A percentile compares a stretch with the other conserved stretches of the same genome.
Conservation (phyloP, 495 filamentous ascomycete genomes). For the Podospora australis region DNA sequence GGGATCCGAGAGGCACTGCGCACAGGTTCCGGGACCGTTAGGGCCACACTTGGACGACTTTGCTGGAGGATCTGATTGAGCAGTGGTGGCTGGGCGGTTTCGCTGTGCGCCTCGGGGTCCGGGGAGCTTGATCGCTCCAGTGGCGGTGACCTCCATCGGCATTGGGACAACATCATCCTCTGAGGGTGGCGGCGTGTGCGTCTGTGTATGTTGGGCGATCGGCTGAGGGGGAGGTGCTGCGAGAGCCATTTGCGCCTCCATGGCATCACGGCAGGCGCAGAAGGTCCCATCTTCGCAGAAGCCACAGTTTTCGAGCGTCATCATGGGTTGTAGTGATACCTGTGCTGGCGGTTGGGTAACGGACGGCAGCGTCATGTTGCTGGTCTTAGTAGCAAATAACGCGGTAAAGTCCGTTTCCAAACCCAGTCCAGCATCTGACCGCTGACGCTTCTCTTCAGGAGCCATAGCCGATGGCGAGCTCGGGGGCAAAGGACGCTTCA, state of each 20-base stretch:
- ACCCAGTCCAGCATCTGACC: constrained; percentile 22
- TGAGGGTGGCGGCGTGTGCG: constrained; percentile 61
- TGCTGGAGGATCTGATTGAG: not conserved
- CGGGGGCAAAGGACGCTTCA: constrained; percentile 37
- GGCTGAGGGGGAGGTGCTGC: constrained; percentile 11
- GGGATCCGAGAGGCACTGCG: constrained; percentile 71
- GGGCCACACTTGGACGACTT: constrained; percentile 48
- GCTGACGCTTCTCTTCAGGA: constrained; percentile 49
- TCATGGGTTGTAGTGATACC: constrained; percentile 22
- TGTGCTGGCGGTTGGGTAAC: constrained; percentile 14
- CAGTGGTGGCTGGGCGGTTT: constrained; percentile 1
- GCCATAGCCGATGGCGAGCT: constrained; percentile 38
- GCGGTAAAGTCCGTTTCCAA: constrained; percentile 70
- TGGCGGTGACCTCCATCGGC: constrained; percentile 44
- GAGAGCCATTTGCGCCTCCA: constrained; percentile 36
- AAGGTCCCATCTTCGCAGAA: constrained; percentile 81
- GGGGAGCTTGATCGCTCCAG: constrained; percentile 44
- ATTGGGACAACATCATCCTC: constrained; percentile 52
- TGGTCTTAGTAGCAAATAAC: constrained; percentile 45
- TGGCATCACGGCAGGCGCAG: constrained; percentile 74
- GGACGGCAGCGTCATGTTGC: constrained; percentile 1
- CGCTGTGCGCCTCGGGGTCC: constrained; percentile 20
- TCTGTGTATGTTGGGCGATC: constrained; percentile 46
- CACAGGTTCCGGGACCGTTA: constrained; percentile 73
- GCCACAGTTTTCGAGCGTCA: constrained; percentile 51